These are phyloP conservation scores for Luvunga scandens DNA, from an alignment of 345 rosid species.

Conservation along the genomic window DNA sequence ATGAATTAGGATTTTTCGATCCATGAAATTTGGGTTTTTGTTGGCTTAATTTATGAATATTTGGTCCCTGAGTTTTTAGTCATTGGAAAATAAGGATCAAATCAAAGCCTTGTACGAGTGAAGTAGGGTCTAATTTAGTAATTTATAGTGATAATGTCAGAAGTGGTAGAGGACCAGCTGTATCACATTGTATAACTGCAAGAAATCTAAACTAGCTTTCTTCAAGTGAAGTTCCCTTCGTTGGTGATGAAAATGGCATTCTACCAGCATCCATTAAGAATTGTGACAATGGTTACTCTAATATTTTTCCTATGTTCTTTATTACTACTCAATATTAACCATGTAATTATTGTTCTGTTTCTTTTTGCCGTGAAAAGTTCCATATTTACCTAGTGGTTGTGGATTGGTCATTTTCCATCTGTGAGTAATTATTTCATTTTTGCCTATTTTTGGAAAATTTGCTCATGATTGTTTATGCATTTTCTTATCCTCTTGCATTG, in stretches of 20 bases:
- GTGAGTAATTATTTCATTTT: background rate
- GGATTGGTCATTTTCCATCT: background rate
- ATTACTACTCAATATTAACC: background rate
- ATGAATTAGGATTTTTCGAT: background rate
- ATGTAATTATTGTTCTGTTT: background rate
- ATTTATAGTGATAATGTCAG: background rate
- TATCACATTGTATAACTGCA: background rate
- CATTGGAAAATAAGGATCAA: background rate
- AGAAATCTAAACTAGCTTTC: background rate
- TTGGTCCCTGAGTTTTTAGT: background rate
- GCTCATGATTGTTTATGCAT: background rate
- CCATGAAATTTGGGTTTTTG: background rate
- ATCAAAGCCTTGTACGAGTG: background rate
- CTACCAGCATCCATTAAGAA: background rate
- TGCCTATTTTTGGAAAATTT: background rate
- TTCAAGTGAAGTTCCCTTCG: background rate
- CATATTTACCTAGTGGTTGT: background rate
- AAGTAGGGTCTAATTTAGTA: background rate
- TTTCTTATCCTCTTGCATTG: background rate
- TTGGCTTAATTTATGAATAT: background rate
- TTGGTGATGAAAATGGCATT: background rate
- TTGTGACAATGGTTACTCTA: background rate
- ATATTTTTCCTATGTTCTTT: background rate
- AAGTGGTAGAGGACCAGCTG: background rate
- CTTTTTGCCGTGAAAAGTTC: background rate